phyloP scores from a whole-genome alignment of 1,139 yeast species.

The Debaryomycetaceae sp. region DNA sequence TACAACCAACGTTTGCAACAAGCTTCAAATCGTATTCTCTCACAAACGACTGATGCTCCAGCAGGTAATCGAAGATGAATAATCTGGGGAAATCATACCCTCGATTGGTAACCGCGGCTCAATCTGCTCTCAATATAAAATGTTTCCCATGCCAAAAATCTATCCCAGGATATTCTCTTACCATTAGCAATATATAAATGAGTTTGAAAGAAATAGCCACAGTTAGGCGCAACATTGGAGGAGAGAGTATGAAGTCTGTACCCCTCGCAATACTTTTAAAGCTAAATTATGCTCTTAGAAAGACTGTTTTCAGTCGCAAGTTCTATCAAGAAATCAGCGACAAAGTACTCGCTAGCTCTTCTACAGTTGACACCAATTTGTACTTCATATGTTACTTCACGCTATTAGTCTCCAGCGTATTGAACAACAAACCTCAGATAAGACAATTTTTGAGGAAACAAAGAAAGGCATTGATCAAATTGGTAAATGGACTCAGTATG shows the following conservation, averaged over 20 bases:
- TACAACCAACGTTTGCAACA: too few species aligned
- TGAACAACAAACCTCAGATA: conserved; percentile 38
- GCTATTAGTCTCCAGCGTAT: conserved; percentile 35
- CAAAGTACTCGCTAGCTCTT: conserved; percentile 32
- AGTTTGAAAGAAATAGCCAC: conserved; percentile 16
- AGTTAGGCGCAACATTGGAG: conserved; percentile 4
- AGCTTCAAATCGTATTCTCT: too few species aligned
- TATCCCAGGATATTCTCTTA: too few species aligned
- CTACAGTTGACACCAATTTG: conserved; percentile 39
- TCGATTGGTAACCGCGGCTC: background rate
- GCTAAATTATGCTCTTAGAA: conserved; percentile 19
- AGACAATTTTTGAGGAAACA: conserved; percentile 27
- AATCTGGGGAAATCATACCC: background rate
- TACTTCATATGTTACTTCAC: conserved; percentile 46
- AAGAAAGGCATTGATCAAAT: conserved; percentile 17
- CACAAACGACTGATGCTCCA: too few species aligned
- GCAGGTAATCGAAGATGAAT: too few species aligned
- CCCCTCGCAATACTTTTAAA: conserved; percentile 19
- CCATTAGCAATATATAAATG: conserved; percentile 5
- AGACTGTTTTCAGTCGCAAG: conserved; percentile 30
- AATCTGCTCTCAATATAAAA: too few species aligned
- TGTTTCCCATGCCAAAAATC: too few species aligned
- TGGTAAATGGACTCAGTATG: conserved; percentile 12
- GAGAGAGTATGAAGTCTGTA: conserved; percentile 5
- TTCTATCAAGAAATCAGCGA: conserved; percentile 43